Percentiles rank a stretch among this genome's conserved stretches.
Conservation (phyloP, 2,329 filamentous ascomycete species). For the Botrytis hyacinthi region DNA sequence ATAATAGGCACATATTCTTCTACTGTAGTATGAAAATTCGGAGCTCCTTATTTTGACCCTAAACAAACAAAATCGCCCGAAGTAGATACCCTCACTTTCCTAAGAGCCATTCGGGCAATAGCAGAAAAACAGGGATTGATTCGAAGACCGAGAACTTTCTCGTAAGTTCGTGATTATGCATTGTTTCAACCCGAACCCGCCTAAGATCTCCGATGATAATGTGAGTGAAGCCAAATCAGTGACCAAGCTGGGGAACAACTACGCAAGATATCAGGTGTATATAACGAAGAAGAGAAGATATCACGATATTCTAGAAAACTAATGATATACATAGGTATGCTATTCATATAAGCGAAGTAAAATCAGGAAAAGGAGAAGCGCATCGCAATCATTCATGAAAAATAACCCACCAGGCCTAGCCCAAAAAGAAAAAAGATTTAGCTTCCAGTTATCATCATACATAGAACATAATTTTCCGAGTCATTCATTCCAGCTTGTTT, state of each 20-base stretch:
- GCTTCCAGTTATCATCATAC: conserved; percentile 14
- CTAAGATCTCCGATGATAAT: not conserved
- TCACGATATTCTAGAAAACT: not conserved
- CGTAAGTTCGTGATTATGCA: not conserved
- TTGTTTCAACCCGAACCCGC: too few species aligned
- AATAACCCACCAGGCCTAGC: conserved; percentile 10
- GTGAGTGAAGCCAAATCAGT: not conserved
- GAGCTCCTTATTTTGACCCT: not conserved
- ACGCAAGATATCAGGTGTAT: not conserved
- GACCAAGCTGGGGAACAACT: not conserved
- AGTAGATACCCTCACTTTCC: not conserved
- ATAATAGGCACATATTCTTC: too few species aligned
- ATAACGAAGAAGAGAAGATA: not conserved
- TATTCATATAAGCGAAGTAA: not conserved
- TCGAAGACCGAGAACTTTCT: not conserved
- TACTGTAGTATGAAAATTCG: not conserved
- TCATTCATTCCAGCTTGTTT: not conserved
- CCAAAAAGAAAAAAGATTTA: conserved; percentile 15
- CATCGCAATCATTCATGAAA: conserved; percentile 6
- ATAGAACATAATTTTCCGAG: conserved; percentile 15
- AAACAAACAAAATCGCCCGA: not conserved
- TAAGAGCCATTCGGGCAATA: not conserved
- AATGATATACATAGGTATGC: conserved; percentile 7
- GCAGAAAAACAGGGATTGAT: not conserved
- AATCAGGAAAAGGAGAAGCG: not conserved